Evolutionary conservation across 345 rosid species (phyloP).

Genomic region (Salix udensis): DNA sequence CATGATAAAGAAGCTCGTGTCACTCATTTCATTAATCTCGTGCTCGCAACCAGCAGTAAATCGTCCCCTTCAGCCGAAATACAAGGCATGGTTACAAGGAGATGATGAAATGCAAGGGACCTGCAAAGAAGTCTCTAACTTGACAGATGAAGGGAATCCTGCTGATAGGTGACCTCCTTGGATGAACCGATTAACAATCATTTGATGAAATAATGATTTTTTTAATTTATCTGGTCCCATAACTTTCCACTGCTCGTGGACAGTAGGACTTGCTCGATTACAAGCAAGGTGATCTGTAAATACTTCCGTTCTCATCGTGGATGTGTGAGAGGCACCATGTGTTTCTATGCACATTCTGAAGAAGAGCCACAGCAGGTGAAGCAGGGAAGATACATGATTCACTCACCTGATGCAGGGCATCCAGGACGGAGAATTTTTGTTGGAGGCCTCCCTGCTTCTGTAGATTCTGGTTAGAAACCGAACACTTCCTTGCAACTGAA

Average conservation of each 20-base stretch:
- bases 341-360: slow-evolving; percentile 43
- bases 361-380: slow-evolving; percentile 38
- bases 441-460: slow-evolving; percentile 45
- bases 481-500: background rate
- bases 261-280: slow-evolving; percentile 24
- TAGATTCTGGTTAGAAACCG: slow-evolving; percentile 51
- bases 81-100: slow-evolving; percentile 27
- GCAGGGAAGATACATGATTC: slow-evolving; percentile 18
- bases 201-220: background rate
- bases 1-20: background rate
- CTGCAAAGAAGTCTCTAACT: slow-evolving; percentile 20
- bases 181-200: slow-evolving; percentile 6
- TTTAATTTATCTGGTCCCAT: background rate
- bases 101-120: slow-evolving; percentile 34
- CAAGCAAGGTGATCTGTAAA: slow-evolving; percentile 38
- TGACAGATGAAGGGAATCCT: slow-evolving; percentile 28
- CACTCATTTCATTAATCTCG: slow-evolving; percentile 22
- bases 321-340: slow-evolving; percentile 46
- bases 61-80: slow-evolving; percentile 32
- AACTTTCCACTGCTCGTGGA: slow-evolving; percentile 10
- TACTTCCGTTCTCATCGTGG: slow-evolving; percentile 43
- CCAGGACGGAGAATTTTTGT: slow-evolving; percentile 44
- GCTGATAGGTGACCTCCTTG: slow-evolving; percentile 32
- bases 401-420: slow-evolving; percentile 14
- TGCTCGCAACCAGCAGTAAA: slow-evolving; percentile 38